Base-by-base conservation (phyloP, 73 alveolate genomes). In the Paramecium biaurelia region DNA sequence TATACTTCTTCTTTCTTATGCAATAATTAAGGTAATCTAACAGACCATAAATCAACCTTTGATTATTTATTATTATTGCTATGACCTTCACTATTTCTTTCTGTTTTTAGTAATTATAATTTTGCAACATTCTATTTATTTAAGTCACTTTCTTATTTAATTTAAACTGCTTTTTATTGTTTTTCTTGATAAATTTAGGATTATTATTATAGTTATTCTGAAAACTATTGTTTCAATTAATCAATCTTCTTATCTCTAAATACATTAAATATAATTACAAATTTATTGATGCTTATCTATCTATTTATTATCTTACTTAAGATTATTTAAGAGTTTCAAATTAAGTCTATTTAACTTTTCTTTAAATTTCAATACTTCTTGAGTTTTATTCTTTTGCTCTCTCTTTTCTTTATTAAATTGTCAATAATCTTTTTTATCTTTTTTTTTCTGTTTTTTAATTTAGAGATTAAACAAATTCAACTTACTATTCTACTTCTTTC, bases 331-430 rank as follows among this genome's bases (percentile, higher is more conserved):
- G 26, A 26, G n/a, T 63, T 63, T 63, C 84, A 23, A 0, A 15
- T 10, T 32, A 12, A 30, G 24, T 14, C 21, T 63, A 1, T 30
- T 63, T 63, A 12, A 63, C 45, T 32, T 63, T 63, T 14, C 41
- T 63, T 63, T 32, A 7, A 23, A 63, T 63, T 63, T 63, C 84
- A 10, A 63, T 63, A n/a, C 47, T 63, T 63, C 26, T 63, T 30
- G 84, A 63, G 26, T 63, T 63, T 30, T 3, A 63, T 63, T 63
- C 84, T 63, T 32, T 63, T 63, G 84, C 84, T 32, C 84, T 63
- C 12, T 63, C 84, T 4, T 26, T 63, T 14, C 45, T 63, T 26
- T 63, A n/a, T 63, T 63, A 63, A 12, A 63, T 63, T 0, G 45
- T 26, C 41, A 30, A 12, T 32, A 63, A 30, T 63, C 84, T 26